phyloP scores from a whole-genome alignment of 2,329 filamentous ascomycete species.

The Trichoderma sp. region DNA sequence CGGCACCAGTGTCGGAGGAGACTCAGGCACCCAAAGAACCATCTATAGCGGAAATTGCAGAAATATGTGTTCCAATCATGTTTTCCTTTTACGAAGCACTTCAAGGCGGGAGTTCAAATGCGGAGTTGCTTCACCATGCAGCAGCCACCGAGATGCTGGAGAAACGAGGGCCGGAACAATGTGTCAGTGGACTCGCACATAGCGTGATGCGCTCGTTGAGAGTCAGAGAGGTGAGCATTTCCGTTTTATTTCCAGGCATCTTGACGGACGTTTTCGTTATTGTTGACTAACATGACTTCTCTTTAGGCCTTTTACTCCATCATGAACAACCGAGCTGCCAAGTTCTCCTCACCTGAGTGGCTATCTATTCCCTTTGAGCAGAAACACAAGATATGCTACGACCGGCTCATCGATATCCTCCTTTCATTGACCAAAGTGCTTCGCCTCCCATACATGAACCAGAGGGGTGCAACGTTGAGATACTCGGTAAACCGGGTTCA shows the following conservation, averaged over 20 bases:
- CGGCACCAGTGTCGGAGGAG: neutral
- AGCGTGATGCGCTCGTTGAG: conserved; percentile 6
- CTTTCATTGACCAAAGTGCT: neutral
- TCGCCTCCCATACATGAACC: neutral
- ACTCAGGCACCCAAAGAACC: neutral
- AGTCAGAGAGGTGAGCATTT: neutral
- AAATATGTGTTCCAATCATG: conserved; percentile 2
- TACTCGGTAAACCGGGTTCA: neutral
- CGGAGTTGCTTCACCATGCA: conserved; percentile 1
- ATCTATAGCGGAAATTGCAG: neutral
- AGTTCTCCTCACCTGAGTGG: conserved; percentile 5
- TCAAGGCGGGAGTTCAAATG: neutral
- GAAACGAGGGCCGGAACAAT: neutral
- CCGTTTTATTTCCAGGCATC: neutral
- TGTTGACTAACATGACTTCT: neutral
- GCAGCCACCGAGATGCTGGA: conserved; percentile 3
- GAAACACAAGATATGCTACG: conserved; percentile 3
- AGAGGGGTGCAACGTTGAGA: neutral
- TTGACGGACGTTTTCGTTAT: neutral
- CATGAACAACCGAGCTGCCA: conserved; percentile 10
- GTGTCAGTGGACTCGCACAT: neutral
- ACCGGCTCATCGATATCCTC: conserved; percentile 6
- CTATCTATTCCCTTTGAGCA: conserved; percentile 9
- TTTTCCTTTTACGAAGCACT: conserved; percentile 9
- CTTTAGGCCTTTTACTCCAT: conserved; percentile 12